Percentiles rank a stretch among this genome's conserved stretches.
These are phyloP conservation scores for Hysterium pulicare DNA, from an alignment of 2,329 filamentous ascomycete genomes.

Conservation along the genomic window DNA sequence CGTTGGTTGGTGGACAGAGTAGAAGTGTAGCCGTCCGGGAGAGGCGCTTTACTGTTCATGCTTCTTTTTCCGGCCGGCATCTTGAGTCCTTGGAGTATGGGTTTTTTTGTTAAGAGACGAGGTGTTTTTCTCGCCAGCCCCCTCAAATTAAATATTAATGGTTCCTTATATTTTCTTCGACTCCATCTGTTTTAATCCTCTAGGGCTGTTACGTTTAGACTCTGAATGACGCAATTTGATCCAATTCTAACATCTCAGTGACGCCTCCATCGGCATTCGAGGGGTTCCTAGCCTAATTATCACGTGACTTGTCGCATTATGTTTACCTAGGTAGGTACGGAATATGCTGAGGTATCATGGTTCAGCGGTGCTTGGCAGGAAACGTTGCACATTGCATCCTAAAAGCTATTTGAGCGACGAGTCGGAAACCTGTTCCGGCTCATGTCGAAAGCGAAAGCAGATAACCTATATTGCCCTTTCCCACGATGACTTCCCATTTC, in stretches of 20 bases:
- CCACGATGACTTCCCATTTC: background rate
- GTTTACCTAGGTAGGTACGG: background rate
- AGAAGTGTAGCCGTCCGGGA: too few species aligned
- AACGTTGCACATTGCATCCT: too few species aligned
- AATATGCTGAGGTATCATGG: too few species aligned
- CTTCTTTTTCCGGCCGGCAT: background rate
- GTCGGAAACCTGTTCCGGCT: too few species aligned
- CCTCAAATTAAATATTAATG: constrained; percentile 5
- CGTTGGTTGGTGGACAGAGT: background rate
- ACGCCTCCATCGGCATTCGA: background rate
- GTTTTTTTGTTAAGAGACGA: constrained; percentile 3
- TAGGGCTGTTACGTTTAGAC: background rate
- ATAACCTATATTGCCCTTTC: background rate
- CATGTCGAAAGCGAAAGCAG: background rate
- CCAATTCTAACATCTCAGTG: background rate
- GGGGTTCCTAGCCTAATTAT: background rate
- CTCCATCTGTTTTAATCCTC: background rate
- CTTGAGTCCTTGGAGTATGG: constrained; percentile 3
- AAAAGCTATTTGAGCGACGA: too few species aligned
- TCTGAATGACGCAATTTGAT: background rate
- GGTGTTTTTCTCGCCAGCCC: background rate
- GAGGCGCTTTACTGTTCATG: background rate
- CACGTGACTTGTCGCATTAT: background rate
- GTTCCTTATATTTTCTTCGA: background rate
- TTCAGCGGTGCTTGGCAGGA: too few species aligned